A percentile compares a stretch with the other conserved stretches of the same genome.
Conservation (phyloP, 768 basidiomycete genomes). For the Sistotremastrum niveocremeum region DNA sequence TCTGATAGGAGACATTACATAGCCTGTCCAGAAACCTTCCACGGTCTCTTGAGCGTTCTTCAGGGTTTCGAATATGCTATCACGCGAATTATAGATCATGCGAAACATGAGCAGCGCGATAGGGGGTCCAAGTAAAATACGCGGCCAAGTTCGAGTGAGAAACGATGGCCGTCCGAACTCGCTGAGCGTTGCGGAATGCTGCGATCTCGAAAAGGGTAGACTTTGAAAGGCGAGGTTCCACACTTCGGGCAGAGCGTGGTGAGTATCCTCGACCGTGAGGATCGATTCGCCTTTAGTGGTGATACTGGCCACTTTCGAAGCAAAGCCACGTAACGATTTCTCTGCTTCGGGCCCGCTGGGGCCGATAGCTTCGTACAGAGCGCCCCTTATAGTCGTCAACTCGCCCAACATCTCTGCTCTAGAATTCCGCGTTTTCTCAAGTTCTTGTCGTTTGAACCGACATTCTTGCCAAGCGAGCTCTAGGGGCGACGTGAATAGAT, state of each 20-base stretch:
- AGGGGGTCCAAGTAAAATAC: conserved; percentile 63
- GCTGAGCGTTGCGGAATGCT: conserved; percentile 3
- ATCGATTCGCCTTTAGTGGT: conserved; percentile 10
- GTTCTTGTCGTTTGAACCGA: conserved; percentile 36
- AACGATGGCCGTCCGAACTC: conserved; percentile 53
- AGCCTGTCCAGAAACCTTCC: conserved; percentile 61
- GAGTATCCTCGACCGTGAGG: conserved; percentile 1
- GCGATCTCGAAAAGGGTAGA: neutral
- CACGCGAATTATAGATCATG: conserved; percentile 43
- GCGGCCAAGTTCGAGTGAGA: conserved; percentile 69
- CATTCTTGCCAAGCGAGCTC: conserved; percentile 58
- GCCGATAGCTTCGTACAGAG: conserved; percentile 12
- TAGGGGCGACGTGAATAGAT: conserved; percentile 36
- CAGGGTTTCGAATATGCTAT: conserved; percentile 39
- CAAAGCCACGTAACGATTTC: no score
- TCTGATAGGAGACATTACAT: conserved; percentile 77
- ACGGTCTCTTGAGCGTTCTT: conserved; percentile 53
- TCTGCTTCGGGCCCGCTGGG: neutral
- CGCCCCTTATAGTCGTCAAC: conserved; percentile 41
- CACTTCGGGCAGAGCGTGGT: conserved; percentile 5
- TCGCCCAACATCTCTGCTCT: conserved; percentile 54
- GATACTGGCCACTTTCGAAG: neutral
- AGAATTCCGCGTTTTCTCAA: conserved; percentile 53
- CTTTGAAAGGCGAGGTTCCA: no score
- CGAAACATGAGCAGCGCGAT: conserved; percentile 38